Conservation (phyloP, 2,329 filamentous ascomycete genomes). For the Chaetomium sp. region DNA sequence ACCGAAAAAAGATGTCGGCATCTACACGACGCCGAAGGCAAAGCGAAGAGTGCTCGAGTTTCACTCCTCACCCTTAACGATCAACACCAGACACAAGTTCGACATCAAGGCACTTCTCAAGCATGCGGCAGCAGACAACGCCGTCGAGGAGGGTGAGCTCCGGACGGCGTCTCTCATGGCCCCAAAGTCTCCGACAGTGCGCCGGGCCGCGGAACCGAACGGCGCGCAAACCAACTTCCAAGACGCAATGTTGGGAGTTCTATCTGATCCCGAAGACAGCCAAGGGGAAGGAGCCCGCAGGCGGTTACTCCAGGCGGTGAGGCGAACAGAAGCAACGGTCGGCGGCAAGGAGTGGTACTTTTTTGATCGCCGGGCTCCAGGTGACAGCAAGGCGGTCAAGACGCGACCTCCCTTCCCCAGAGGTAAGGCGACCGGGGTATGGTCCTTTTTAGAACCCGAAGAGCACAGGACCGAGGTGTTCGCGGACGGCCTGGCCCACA, state of each 20-base stretch:
- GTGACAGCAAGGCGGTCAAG: slow-evolving; percentile 15
- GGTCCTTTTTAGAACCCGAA: slow-evolving; percentile 44
- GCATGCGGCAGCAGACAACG: slow-evolving; percentile 53
- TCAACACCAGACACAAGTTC: slow-evolving; percentile 53
- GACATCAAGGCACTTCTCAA: slow-evolving; percentile 56
- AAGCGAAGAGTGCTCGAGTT: slow-evolving; percentile 38
- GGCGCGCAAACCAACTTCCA: slow-evolving; percentile 13
- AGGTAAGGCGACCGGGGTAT: slow-evolving; percentile 34
- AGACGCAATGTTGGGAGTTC: slow-evolving; percentile 28
- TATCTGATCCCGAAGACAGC: slow-evolving; percentile 32
- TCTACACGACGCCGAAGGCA: slow-evolving; percentile 39
- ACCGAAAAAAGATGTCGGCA: slow-evolving; percentile 11
- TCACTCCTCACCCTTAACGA: slow-evolving; percentile 43
- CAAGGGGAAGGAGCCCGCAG: slow-evolving; percentile 39
- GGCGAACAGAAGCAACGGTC: slow-evolving; percentile 39
- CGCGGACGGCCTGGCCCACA: slow-evolving; percentile 54
- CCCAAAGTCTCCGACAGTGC: slow-evolving; percentile 18
- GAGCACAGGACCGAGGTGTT: slow-evolving; percentile 52
- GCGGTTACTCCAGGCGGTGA: slow-evolving; percentile 40
- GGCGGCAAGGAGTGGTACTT: slow-evolving; percentile 43
- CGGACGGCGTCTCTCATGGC: slow-evolving; percentile 34
- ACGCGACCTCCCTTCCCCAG: slow-evolving; percentile 33
- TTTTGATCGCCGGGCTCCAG: slow-evolving; percentile 32
- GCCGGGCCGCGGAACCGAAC: slow-evolving; percentile 9
- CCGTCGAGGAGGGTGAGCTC: slow-evolving; percentile 49